These are phyloP conservation scores for Cardamine resedifolia DNA, from an alignment of 345 rosid genomes.

Conservation along the genomic window DNA sequence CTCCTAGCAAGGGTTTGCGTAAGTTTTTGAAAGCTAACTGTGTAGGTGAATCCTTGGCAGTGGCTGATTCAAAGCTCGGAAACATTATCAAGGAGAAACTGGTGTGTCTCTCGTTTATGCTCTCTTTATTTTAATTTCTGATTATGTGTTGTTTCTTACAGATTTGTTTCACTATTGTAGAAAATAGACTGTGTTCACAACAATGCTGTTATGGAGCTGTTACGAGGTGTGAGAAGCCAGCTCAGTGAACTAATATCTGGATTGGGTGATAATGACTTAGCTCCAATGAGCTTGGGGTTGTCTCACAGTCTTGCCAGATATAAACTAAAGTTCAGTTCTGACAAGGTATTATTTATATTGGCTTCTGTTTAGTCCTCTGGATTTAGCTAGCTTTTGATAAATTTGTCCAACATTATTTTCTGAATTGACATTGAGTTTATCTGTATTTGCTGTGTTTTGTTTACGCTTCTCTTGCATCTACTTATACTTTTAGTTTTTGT, in stretches of 20 bases:
- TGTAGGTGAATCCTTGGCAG: slow-evolving; percentile 64
- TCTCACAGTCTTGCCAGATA: slow-evolving; percentile 92
- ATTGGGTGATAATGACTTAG: slow-evolving; percentile 72
- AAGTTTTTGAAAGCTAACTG: slow-evolving; percentile 77
- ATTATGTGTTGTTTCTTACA: background rate
- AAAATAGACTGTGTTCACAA: slow-evolving; percentile 93
- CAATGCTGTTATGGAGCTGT: slow-evolving; percentile 82
- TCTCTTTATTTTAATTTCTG: background rate
- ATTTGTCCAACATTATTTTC: background rate
- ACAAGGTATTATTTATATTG: slow-evolving; percentile 57
- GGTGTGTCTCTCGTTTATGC: slow-evolving; percentile 41
- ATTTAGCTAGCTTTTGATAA: background rate
- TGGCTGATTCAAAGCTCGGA: slow-evolving; percentile 94
- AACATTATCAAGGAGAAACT: slow-evolving; percentile 84
- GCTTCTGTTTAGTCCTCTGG: background rate
- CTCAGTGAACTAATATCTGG: slow-evolving; percentile 83
- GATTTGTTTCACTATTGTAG: slow-evolving; percentile 39
- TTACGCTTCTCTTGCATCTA: background rate
- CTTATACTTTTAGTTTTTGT: slow-evolving; percentile 12
- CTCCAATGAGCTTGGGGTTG: slow-evolving; percentile 95
- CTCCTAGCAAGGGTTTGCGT: slow-evolving; percentile 73
- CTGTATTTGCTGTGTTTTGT: background rate
- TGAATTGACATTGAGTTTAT: background rate
- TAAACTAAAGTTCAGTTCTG: slow-evolving; percentile 90
- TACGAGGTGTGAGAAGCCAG: slow-evolving; percentile 88